Percentiles rank a stretch among this genome's conserved stretches.
Conservation (phyloP, 192 early-diverging fungal species). For the Phycomyces nitens region DNA sequence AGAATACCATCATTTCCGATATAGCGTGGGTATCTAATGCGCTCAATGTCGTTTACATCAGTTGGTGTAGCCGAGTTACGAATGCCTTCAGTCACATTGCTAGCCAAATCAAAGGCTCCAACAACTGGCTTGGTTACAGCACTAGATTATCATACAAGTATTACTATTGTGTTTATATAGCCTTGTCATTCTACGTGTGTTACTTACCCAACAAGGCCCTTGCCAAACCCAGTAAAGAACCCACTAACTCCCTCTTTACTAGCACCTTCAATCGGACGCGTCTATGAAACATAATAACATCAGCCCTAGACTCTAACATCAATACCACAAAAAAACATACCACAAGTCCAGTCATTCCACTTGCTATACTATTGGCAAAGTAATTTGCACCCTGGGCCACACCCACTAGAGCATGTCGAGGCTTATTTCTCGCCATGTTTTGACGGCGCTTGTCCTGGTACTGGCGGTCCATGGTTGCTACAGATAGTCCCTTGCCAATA, state of each 20-base stretch:
- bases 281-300: constrained; percentile 36
- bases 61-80: constrained; percentile 91
- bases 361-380: constrained; percentile 75
- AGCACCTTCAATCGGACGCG: constrained; percentile 84
- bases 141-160: constrained; percentile 29
- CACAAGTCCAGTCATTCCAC: constrained; percentile 87
- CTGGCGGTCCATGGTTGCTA: constrained; percentile 88
- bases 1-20: constrained; percentile 85
- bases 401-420: constrained; percentile 86
- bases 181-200: not conserved
- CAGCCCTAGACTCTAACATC: constrained; percentile 11
- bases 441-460: constrained; percentile 86
- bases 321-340: constrained; percentile 36
- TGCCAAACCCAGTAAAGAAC: constrained; percentile 93
- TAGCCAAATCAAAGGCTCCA: constrained; percentile 92
- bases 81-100: constrained; percentile 91
- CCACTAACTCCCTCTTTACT: constrained; percentile 87
- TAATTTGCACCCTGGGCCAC: constrained; percentile 85
- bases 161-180: not conserved
- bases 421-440: constrained; percentile 76
- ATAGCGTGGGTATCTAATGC: constrained; percentile 81
- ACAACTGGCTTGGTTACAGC: constrained; percentile 93
- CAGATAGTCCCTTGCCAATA: constrained; percentile 93
- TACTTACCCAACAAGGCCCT: constrained; percentile 83
- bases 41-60: constrained; percentile 76